Base-by-base conservation (phyloP, 495 filamentous ascomycete species). In the Neurospora sp. region DNA sequence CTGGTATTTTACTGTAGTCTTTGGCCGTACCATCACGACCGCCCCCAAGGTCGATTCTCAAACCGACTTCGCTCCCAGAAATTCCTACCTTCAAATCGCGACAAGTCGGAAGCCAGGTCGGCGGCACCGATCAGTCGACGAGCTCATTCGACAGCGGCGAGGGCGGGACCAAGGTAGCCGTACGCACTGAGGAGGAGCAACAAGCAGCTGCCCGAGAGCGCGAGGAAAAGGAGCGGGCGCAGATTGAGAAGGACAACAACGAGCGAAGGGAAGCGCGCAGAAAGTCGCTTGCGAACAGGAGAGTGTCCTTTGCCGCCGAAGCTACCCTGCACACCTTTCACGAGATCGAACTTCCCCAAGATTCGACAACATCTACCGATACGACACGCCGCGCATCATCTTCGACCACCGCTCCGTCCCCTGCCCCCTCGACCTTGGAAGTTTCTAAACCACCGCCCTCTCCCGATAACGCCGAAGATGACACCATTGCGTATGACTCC, bases 261-360 rank as follows among this genome's bases (percentile, higher is more conserved):
- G 90, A 93, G 71, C 87, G 91, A 39, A 86, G 93, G 72, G 96
- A 96, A 73, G 94, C 93, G 39, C 90, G 96, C 69, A 88, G 96
- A 54, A 98, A 97, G 77, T 98, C 94, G 1, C 88, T 97, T 74
- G 94, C 93, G 40, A 95, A 96, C 81, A 92, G 96, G 77, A 90
- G 96, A 73, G 96, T 99, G 46, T 98, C 95, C 0, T 99, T 99
- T 79, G 96, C 96, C 6, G 96, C 96, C 2, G 96, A 99, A 82
- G 96, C 96, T 16, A 99, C 96, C 10, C 84, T 99, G 40, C 96
- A 99, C 79, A 99, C 96, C 4, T 99, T 97, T 89, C 94, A 98
- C 78, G 94, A 97, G 71, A 88, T 97, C 4, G 95, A 98, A 76
- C 91, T 95, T 72, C 88, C 90, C 74, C 93, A 93, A 74, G 94